Conservation (phyloP, 768 basidiomycete species). For the Tephrocybe sp. region DNA sequence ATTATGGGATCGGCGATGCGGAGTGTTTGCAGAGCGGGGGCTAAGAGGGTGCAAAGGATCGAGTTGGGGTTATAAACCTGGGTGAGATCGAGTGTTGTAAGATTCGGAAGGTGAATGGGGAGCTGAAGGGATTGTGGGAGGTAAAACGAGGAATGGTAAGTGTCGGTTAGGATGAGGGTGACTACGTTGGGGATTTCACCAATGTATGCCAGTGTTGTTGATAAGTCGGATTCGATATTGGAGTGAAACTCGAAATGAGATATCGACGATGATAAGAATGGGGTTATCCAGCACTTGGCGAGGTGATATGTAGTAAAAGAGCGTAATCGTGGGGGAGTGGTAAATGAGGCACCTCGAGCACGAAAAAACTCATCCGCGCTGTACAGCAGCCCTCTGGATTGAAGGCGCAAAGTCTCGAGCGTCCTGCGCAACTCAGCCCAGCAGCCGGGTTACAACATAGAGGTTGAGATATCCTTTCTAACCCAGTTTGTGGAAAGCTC, state of each 20-base stretch:
- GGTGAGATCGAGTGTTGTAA: conserved; percentile 20
- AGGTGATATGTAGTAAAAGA: conserved; percentile 17
- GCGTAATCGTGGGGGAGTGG: conserved; percentile 16
- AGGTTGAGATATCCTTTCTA: conserved; percentile 18
- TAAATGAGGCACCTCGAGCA: background rate
- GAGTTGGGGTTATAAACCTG: conserved; percentile 11
- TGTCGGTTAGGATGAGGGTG: conserved; percentile 16
- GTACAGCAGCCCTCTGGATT: background rate
- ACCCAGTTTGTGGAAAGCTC: conserved; percentile 26
- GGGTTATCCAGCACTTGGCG: conserved; percentile 15
- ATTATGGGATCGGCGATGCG: conserved; percentile 18
- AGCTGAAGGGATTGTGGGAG: background rate
- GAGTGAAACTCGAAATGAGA: conserved; percentile 15
- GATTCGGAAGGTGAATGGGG: conserved; percentile 13
- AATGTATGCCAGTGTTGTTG: conserved; percentile 11
- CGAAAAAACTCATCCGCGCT: conserved; percentile 15
- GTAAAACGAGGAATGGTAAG: conserved; percentile 4
- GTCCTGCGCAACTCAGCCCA: conserved; percentile 18
- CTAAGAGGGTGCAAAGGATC: conserved; percentile 20
- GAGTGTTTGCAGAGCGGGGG: conserved; percentile 22
- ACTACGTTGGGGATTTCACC: conserved; percentile 16
- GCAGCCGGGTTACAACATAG: conserved; percentile 15
- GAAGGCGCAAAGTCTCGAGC: conserved; percentile 21
- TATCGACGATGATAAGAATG: conserved; percentile 26
- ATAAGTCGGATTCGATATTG: background rate